A percentile compares a stretch with the other conserved stretches of the same genome.
Evolutionary conservation across 2,329 filamentous ascomycete species (phyloP).

Genomic region (Calonectria hawksworthii): DNA sequence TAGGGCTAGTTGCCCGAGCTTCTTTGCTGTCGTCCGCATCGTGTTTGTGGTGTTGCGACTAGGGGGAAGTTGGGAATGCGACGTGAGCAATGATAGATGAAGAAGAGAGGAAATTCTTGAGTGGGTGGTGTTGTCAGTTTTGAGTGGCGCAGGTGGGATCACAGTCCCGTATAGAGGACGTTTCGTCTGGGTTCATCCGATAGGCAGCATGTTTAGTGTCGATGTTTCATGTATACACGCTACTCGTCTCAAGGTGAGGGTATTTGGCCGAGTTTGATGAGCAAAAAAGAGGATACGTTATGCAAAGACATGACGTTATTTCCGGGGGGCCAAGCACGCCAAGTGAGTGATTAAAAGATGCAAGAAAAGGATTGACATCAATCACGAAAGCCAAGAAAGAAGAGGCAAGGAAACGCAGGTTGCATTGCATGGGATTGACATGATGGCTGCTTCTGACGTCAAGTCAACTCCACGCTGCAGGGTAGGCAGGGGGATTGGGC

Average conservation of each 20-base stretch:
- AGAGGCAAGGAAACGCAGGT: neutral
- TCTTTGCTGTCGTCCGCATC: conserved; percentile 9
- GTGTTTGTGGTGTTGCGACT: neutral
- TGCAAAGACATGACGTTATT: neutral
- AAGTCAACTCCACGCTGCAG: neutral
- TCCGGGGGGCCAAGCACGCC: neutral
- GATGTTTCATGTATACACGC: neutral
- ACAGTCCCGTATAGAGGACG: neutral
- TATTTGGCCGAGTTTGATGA: neutral
- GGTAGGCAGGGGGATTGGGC: neutral
- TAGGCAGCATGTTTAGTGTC: neutral
- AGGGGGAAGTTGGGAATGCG: neutral
- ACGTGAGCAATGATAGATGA: neutral
- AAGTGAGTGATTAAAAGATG: too few relatives aligned
- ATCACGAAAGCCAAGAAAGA: neutral
- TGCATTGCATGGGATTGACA: neutral
- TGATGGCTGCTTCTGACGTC: neutral
- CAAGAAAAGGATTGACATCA: neutral
- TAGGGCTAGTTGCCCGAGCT: conserved; percentile 30
- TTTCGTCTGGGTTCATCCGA: conserved; percentile 10
- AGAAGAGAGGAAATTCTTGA: neutral
- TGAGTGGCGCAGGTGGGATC: neutral
- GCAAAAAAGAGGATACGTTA: neutral
- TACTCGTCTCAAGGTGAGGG: neutral
- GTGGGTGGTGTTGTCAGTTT: neutral